Evolutionary conservation across 148 eudicot species (phyloP), one percentile per base, ranked within the genome.

Genomic region (Vaccinium corymbosum): DNA sequence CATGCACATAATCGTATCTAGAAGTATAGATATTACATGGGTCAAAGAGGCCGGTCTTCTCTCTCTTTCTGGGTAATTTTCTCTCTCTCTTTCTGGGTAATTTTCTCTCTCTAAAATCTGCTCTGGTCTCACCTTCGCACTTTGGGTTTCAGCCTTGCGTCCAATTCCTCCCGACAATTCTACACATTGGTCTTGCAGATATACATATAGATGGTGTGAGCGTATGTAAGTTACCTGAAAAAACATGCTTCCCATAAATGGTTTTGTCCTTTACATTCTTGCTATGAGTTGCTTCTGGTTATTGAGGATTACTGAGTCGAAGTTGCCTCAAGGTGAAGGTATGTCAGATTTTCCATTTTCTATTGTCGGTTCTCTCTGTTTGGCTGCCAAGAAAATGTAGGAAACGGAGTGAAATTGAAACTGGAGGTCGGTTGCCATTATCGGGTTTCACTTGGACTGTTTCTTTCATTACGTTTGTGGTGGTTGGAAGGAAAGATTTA

Each of bases 281-380:
- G 83, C 68, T 14, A 8, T 86, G 32, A 48, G 77, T 11, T 79
- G 61, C 74, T 73, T 87, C 79, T 22, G 71, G 42, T 57, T 76
- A 13, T 79, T 78, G 52, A 73, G 82, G 6, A 62, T 76, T 29
- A 64, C 86, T 1, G 50, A 79, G 27, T 52, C 91, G 3, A 80
- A 81, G 79, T 83, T 89, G 85, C 85, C 88, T 8, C 91, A 72
- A 71, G 79, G 79, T 78, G 91, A 89, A 89, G 86, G 91, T 89
- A 77, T 61, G 78, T 14, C 1, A 59, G 73, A n/a, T 73, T 82
- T 53, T 32, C 27, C 52, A 3, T 27, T 48, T 53, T 3, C 2
- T 73, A 9, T 72, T 32, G 14, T 1, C 17, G 13, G 27, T 8
- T 82, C 10, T 71, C 48, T 11, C 49, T 80, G 56, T 80, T 80